A percentile compares a stretch with the other conserved stretches of the same genome.
phyloP scores from a whole-genome alignment of 495 filamentous ascomycete species.

The Neurospora tetrasperma region DNA sequence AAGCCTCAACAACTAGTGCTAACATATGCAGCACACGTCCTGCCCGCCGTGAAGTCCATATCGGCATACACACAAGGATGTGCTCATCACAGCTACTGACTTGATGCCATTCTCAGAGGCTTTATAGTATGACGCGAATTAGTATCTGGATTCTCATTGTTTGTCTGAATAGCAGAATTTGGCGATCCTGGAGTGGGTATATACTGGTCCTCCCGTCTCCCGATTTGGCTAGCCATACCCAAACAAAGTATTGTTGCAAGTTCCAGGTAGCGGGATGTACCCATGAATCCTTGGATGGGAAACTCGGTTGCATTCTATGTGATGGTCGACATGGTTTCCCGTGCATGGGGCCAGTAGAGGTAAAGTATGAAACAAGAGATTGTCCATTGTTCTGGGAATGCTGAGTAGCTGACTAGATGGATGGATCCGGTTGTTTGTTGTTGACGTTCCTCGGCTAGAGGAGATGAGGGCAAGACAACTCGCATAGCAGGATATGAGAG shows the following conservation, averaged over 20 bases:
- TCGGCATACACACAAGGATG: neutral
- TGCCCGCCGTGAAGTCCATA: neutral
- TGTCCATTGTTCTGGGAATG: neutral
- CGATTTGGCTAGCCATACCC: neutral
- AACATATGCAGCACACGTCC: neutral
- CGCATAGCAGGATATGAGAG: neutral
- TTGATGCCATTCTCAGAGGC: neutral
- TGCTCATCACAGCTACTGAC: neutral
- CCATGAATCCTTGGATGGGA: neutral
- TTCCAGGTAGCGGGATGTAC: neutral
- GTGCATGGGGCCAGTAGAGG: neutral
- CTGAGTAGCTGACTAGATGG: neutral
- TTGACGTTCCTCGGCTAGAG: neutral
- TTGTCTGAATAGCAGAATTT: neutral
- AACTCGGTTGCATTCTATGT: neutral
- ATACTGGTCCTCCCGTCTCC: neutral
- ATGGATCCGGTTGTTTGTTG: neutral
- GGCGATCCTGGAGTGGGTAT: neutral
- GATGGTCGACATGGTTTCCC: neutral
- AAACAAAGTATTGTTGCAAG: neutral
- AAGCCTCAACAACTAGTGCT: neutral
- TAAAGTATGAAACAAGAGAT: neutral
- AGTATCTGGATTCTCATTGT: neutral
- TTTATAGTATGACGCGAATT: neutral
- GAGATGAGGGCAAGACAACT: neutral